These are phyloP conservation scores for Tirmania nivea DNA, from an alignment of 495 filamentous ascomycete genomes.

Conservation along the genomic window DNA sequence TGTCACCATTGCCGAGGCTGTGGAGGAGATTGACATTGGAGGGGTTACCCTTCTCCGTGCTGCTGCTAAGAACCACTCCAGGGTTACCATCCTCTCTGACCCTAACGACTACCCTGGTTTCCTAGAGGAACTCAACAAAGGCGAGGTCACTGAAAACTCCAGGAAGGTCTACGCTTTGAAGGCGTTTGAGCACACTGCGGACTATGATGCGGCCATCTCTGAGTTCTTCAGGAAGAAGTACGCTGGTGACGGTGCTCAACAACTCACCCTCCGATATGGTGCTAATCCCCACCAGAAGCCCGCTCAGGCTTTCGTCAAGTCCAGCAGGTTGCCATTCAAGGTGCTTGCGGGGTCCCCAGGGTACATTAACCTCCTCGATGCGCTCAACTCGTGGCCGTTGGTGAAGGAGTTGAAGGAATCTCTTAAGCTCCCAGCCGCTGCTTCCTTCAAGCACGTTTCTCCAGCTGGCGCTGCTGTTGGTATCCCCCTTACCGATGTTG, in stretches of 20 bases:
- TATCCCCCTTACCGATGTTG: conserved; percentile 57
- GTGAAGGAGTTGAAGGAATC: conserved; percentile 91
- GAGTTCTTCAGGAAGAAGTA: conserved; percentile 96
- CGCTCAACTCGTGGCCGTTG: conserved; percentile 85
- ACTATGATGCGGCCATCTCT: conserved; percentile 84
- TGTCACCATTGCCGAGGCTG: conserved; percentile 84
- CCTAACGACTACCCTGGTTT: conserved; percentile 85
- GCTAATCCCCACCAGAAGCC: conserved; percentile 96
- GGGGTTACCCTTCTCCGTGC: conserved; percentile 91
- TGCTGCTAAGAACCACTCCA: conserved; percentile 88
- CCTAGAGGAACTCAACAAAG: conserved; percentile 66
- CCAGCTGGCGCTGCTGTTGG: conserved; percentile 91
- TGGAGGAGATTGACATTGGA: conserved; percentile 96
- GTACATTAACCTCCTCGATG: conserved; percentile 92
- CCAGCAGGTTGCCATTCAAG: conserved; percentile 73
- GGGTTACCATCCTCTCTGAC: conserved; percentile 88
- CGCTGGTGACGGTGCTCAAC: conserved; percentile 59
- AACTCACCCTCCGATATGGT: conserved; percentile 75
- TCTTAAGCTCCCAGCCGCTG: conserved; percentile 71
- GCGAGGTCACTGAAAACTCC: conserved; percentile 62
- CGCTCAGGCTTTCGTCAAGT: conserved; percentile 55
- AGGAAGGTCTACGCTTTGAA: conserved; percentile 80
- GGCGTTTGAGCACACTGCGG: conserved; percentile 95
- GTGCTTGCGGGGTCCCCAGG: conserved; percentile 81
- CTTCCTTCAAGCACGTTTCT: conserved; percentile 98